These are phyloP conservation scores for Pythium aristosporum DNA, from an alignment of 352 stramenopile genomes.

Conservation along the genomic window DNA sequence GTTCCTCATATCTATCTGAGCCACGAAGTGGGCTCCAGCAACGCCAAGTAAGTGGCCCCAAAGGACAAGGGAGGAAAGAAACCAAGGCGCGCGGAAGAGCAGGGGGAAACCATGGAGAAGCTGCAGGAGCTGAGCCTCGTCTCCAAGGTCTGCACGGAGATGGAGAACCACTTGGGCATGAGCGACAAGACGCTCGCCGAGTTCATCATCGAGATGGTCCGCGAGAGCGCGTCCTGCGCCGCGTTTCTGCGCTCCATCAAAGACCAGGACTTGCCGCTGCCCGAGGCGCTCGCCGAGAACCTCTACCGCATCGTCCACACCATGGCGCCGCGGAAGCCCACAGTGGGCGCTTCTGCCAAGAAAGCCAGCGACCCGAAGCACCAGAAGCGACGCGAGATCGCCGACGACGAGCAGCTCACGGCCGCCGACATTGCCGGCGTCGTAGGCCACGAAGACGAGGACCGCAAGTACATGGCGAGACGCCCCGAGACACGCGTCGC, in stretches of 20 bases:
- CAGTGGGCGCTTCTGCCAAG: not conserved
- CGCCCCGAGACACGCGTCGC: conserved; percentile 1
- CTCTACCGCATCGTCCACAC: conserved; percentile 81
- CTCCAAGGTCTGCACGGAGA: conserved; percentile 87
- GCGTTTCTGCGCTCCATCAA: conserved; percentile 63
- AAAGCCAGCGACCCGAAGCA: conserved; percentile 1
- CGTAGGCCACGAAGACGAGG: conserved; percentile 15
- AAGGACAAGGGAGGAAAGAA: conserved; percentile 14
- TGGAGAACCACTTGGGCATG: conserved; percentile 93
- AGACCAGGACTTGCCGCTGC: conserved; percentile 61
- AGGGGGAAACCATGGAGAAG: conserved; percentile 69
- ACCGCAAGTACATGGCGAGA: conserved; percentile 19
- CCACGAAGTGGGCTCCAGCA: not conserved
- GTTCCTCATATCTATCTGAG: not conserved
- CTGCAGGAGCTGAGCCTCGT: conserved; percentile 86
- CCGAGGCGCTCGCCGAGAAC: conserved; percentile 63
- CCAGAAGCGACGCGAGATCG: conserved; percentile 29
- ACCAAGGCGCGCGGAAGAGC: not conserved
- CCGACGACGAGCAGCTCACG: conserved; percentile 69
- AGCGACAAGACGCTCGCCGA: conserved; percentile 96
- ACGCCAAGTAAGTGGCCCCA: conserved; percentile 9
- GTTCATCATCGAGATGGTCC: conserved; percentile 93
- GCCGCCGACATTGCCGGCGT: conserved; percentile 59
- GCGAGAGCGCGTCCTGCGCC: conserved; percentile 62
- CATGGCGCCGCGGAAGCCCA: conserved; percentile 59